Evolutionary conservation across 1,139 yeast genomes (phyloP).

Genomic region (Candida sojae): DNA sequence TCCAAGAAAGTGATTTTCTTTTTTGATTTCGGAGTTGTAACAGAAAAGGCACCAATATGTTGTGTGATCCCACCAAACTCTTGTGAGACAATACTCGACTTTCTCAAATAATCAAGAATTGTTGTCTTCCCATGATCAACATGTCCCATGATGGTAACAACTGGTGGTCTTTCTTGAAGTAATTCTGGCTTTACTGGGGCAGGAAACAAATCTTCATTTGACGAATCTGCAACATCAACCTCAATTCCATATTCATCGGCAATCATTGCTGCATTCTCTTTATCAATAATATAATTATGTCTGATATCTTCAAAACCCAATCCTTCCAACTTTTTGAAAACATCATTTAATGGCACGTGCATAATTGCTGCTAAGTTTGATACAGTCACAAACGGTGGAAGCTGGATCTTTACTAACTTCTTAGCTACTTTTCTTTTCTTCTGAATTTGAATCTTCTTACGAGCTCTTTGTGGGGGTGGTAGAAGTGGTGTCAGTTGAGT

Average conservation of each 20-base stretch:
- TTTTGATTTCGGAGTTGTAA: slow-evolving; percentile 70
- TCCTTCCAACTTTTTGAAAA: slow-evolving; percentile 58
- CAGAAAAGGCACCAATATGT: slow-evolving; percentile 96
- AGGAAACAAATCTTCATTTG: slow-evolving; percentile 65
- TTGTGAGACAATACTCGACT: slow-evolving; percentile 75
- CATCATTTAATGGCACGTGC: slow-evolving; percentile 59
- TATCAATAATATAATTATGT: slow-evolving; percentile 79
- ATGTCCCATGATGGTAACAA: slow-evolving; percentile 98
- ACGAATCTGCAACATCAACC: slow-evolving; percentile 58
- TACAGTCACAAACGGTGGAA: slow-evolving; percentile 76
- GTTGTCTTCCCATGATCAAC: slow-evolving; percentile 99
- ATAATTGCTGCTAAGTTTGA: slow-evolving; percentile 75
- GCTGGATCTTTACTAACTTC: slow-evolving; percentile 41
- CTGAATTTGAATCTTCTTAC: slow-evolving; percentile 10
- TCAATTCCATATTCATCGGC: slow-evolving; percentile 89
- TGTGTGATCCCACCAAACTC: slow-evolving; percentile 98
- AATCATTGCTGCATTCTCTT: slow-evolving; percentile 80
- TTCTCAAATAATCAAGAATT: slow-evolving; percentile 79
- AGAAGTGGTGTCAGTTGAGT: not conserved
- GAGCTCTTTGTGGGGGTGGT: not conserved
- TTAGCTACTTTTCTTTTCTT: slow-evolving; percentile 11
- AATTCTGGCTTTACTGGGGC: slow-evolving; percentile 36
- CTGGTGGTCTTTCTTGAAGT: slow-evolving; percentile 79
- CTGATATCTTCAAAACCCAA: slow-evolving; percentile 79
- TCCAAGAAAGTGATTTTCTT: slow-evolving; percentile 85